Base-by-base conservation (phyloP, 345 rosid genomes). In the Gossypium sturtianum region DNA sequence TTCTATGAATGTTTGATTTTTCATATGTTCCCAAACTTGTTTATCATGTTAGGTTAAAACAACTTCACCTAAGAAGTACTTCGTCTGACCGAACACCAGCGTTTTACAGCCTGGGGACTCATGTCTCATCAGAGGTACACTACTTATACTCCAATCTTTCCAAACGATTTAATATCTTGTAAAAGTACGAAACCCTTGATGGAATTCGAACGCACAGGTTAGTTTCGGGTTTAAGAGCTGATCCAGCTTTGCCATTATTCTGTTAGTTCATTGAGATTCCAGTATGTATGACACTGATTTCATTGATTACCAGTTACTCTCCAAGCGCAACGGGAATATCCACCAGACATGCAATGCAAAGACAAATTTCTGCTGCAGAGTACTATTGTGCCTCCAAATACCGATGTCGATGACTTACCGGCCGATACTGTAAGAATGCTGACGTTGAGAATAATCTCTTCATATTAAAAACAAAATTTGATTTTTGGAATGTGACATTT, bases 291-390 rank as follows among this genome's bases (percentile, higher is more conserved):
- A 66, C 72, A 51, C 43, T 94, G n/a, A 12, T 17, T 51, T 68
- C 27, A 41, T 83, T 72, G 67, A 73, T 45, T 79, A n/a, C 61
- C 86, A 95, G 99, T 95, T 74, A 95, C 97, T 17, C 90, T 89
- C 71, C 99, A 91, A 88, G 94, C 96, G 15, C 99, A 91, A 71
- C 79, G 62, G 15, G 96, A 92, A 78, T 80, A 80, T 80, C 98
- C 95, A 75, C 89, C 85, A 27, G 94, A 90, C 74, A 86, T 92
- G 96, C 94, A 88, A 76, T 92, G 99, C 87, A 95, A 87, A 85
- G 99, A 95, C 83, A 95, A 92, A 75, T 95, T 95, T 86, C 89
- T 95, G 79, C 81, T 95, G 70, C 98, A 89, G 85, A 87, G 99
- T 78, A 91, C 97, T 19, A 74, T 80, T 12, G 97, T 95, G 63